Base-by-base conservation (phyloP, 1,139 yeast species). In the Suhomyces bokatorum region DNA sequence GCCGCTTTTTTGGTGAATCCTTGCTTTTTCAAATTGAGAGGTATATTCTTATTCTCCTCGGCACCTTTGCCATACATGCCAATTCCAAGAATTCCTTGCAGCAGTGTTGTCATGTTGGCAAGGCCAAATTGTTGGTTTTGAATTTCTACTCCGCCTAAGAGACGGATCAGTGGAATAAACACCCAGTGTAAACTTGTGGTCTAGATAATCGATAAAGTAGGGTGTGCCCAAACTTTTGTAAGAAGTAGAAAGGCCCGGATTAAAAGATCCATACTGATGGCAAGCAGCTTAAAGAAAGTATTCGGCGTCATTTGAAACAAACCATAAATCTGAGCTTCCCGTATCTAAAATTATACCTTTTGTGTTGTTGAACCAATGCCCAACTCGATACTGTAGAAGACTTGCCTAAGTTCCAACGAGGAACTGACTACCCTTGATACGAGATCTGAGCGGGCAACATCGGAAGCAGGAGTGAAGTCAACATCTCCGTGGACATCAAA, bases 21-120 rank as follows among this genome's bases (percentile, higher is more conserved):
- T 26, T 54, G 52, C n/a, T 44, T 38, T 47, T 55, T 55, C 54
- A 64, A 56, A 9, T 52, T 51, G 26, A 41, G 29, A 2, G 67
- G 65, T 32, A 60, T 47, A 44, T 52, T 62, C n/a, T 10, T 10
- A 10, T 24, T 24, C 3, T 8, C 12, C 12, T 11, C 14, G 4
- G 37, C 33, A 20, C 37, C 47, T 22, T 12, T n/a, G 6, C 15
- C 6, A 5, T 11, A 6, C 26, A 36, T 20, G 8, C 86, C 86
- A 47, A 83, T 77, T 17, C 67, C 67, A 9, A 62, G 46, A 13
- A 62, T 53, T 16, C 63, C 63, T 15, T 46, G 43, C 9, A 32
- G 32, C 4, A 14, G 38, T 7, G 40, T 16, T 51, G 60, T 50
- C 20, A 32, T 22, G 47, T 52, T 51, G 24, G 54, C 63, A 28